Percentiles rank a stretch among this genome's conserved stretches.
Conservation (phyloP, 2,329 filamentous ascomycete genomes). For the Penicillium fuscoglaucum region DNA sequence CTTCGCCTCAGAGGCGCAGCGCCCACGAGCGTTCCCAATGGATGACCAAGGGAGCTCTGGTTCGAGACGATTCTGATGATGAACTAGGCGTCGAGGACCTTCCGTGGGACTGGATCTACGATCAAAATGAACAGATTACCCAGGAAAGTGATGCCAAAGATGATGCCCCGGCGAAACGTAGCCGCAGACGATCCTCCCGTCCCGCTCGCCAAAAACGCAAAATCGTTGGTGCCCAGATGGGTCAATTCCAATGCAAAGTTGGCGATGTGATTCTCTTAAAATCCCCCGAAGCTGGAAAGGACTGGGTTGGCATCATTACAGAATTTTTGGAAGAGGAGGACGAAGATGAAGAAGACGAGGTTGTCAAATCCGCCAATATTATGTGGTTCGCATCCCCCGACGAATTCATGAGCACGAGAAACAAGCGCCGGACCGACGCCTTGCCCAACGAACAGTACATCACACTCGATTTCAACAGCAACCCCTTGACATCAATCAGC, state of each 20-base stretch:
- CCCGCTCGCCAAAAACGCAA: conserved; percentile 37
- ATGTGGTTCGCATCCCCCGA: conserved; percentile 91
- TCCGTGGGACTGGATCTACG: conserved; percentile 79
- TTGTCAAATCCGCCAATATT: conserved; percentile 74
- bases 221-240: conserved; percentile 82
- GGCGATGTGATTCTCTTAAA: conserved; percentile 87
- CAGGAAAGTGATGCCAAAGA: conserved; percentile 16
- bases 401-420: conserved; percentile 80
- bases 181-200: conserved; percentile 33
- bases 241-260: conserved; percentile 73
- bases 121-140: conserved; percentile 26
- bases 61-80: conserved; percentile 81
- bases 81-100: conserved; percentile 73
- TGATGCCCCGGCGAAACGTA: conserved; percentile 23
- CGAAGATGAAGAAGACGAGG: conserved; percentile 56
- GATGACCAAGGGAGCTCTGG: conserved; percentile 62
- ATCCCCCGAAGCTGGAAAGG: conserved; percentile 79
- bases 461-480: conserved; percentile 81
- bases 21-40: conserved; percentile 46
- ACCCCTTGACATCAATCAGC: conserved; percentile 84
- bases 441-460: conserved; percentile 90
- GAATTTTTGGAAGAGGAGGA: conserved; percentile 75
- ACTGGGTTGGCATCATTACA: conserved; percentile 88
- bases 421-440: conserved; percentile 78
- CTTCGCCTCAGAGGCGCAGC: conserved; percentile 20